These are phyloP conservation scores for Mortierella polycephala DNA, from an alignment of 371 early-diverging fungal genomes.

Conservation along the genomic window DNA sequence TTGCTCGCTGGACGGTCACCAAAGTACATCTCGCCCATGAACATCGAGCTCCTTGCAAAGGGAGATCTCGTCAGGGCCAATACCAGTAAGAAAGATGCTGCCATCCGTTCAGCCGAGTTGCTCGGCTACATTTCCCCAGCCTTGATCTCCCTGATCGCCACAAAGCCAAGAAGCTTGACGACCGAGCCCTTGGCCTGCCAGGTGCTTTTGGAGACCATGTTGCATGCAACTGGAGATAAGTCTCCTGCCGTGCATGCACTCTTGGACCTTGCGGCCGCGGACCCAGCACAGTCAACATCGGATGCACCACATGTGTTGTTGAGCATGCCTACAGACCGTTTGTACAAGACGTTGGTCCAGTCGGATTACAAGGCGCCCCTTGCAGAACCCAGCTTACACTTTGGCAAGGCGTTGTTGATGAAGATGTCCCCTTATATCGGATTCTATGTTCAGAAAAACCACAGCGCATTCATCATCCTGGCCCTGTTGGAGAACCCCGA, in stretches of 20 bases:
- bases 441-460: slow-evolving; percentile 31
- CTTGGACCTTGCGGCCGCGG: slow-evolving; percentile 58
- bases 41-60: slow-evolving; percentile 67
- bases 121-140: slow-evolving; percentile 65
- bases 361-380: slow-evolving; percentile 65
- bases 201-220: slow-evolving; percentile 76
- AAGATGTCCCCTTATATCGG: slow-evolving; percentile 43
- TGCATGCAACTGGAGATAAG: slow-evolving; percentile 71
- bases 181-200: slow-evolving; percentile 75
- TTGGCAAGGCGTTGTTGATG: slow-evolving; percentile 39
- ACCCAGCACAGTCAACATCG: slow-evolving; percentile 56
- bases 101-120: slow-evolving; percentile 71
- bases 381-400: slow-evolving; percentile 62
- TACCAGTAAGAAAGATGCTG: slow-evolving; percentile 81
- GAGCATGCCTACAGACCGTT: slow-evolving; percentile 67
- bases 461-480: slow-evolving; percentile 67
- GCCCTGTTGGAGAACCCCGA: slow-evolving; percentile 71
- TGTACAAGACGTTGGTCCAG: slow-evolving; percentile 69
- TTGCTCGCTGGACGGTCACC: slow-evolving; percentile 79
- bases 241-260: slow-evolving; percentile 62
- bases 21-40: slow-evolving; percentile 74
- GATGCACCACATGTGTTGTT: slow-evolving; percentile 65
- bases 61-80: slow-evolving; percentile 70
- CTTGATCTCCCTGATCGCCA: slow-evolving; percentile 68
- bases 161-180: slow-evolving; percentile 63